Base-by-base conservation (phyloP, 768 basidiomycete species). In the Favolaschia claudopus region DNA sequence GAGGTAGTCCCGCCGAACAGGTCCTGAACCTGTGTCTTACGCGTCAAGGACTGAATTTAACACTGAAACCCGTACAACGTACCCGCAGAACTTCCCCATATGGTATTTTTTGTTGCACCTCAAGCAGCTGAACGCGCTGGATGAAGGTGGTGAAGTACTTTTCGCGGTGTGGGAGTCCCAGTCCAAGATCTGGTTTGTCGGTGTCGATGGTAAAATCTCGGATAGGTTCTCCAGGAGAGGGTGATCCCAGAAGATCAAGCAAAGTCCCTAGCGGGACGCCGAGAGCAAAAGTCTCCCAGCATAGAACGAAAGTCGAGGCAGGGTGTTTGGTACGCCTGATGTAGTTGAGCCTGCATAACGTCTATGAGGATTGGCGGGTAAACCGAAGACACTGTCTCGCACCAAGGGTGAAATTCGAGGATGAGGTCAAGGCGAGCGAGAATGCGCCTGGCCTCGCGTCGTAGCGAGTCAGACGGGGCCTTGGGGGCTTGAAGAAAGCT, bases 51-150 rank as follows among this genome's bases (percentile, higher is more conserved):
- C 15, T 5, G 14, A 28, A 7, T 13, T 8, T 14, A 7, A 2
- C 6, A 13, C 3, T 1, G n/a, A 31, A 2, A 44, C 4, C 7
- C 13, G 19, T 5, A 20, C 5, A 12, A 40, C 61, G 8, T 22
- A 49, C 62, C 49, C 72, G 69, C 47, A 80, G 36, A n/a, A 77
- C 77, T 62, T 80, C 79, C 50, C 77, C 78, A 57, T 72, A 79
- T 4, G 72, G 64, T 6, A 79, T 38, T 31, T 61, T 55, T 8
- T 72, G 69, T 48, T 77, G 76, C 20, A 69, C 42, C 56, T 79
- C 76, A 15, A 79, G 58, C 14, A 72, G 39, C 45, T 74, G 71
- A 3, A 77, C 69, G 24, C 75, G 65, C 32, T 76, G 67, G 34
- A 79, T 76, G 43, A 80, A 78, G 52, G 62, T 72, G 33, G 45